Conservation (phyloP, 768 basidiomycete species). For the Neoboletus subvelutipes region DNA sequence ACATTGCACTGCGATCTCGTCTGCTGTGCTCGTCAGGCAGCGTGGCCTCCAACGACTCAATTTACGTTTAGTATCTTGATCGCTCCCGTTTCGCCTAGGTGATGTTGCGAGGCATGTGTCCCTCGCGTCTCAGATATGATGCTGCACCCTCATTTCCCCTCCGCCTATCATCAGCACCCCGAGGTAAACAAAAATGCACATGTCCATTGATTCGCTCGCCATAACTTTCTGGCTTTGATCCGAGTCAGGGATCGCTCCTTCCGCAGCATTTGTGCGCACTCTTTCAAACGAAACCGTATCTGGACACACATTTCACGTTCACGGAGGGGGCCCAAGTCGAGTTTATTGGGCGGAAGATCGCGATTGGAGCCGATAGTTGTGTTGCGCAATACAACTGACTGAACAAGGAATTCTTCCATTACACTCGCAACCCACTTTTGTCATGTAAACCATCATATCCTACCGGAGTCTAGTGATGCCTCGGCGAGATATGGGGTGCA, state of each 20-base stretch:
- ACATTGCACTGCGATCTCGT: neutral
- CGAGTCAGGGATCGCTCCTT: slow-evolving; percentile 24
- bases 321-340: slow-evolving; percentile 5
- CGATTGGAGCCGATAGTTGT: neutral
- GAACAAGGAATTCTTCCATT: slow-evolving; percentile 17
- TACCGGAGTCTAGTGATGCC: neutral
- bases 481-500: slow-evolving; percentile 23
- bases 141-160: slow-evolving; percentile 9
- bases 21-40: slow-evolving; percentile 8
- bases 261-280: slow-evolving; percentile 9
- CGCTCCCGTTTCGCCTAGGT: slow-evolving; percentile 11
- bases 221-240: slow-evolving; percentile 23
- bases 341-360: slow-evolving; percentile 15
- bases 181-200: slow-evolving; percentile 12
- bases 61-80: slow-evolving; percentile 28
- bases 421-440: slow-evolving; percentile 7
- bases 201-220: slow-evolving; percentile 8
- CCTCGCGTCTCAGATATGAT: slow-evolving; percentile 12
- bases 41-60: slow-evolving; percentile 21
- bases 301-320: slow-evolving; percentile 6
- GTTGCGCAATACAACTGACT: slow-evolving; percentile 9
- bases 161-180: neutral
- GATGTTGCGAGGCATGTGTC: slow-evolving; percentile 5
- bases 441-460: slow-evolving; percentile 13
- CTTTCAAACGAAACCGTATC: slow-evolving; percentile 12